These are phyloP conservation scores for Hyaloscypha variabilis DNA, from an alignment of 495 filamentous ascomycete genomes.

Conservation along the genomic window DNA sequence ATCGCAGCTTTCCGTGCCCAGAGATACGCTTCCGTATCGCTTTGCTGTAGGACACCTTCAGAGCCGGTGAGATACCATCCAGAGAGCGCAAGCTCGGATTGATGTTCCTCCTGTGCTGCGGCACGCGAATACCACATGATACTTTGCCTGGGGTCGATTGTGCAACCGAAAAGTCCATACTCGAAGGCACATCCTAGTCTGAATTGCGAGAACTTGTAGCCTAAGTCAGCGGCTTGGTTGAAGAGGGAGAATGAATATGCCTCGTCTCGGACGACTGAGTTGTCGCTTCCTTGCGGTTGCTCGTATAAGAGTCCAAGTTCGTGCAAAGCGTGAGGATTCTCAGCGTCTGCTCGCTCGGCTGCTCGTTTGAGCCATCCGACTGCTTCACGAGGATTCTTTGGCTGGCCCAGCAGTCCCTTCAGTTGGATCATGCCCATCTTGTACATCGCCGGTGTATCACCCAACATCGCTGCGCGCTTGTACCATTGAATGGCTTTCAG, in stretches of 20 bases:
- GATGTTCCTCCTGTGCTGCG: conserved; percentile 91
- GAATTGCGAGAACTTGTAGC: conserved; percentile 95
- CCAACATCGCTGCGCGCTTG: conserved; percentile 84
- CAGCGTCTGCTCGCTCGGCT: conserved; percentile 81
- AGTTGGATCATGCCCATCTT: conserved; percentile 96
- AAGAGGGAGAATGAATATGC: conserved; percentile 77
- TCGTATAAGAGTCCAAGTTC: conserved; percentile 89
- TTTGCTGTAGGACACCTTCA: conserved; percentile 86
- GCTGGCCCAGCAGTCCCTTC: conserved; percentile 91
- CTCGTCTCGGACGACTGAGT: conserved; percentile 78
- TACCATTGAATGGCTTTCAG: conserved; percentile 98
- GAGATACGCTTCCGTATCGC: conserved; percentile 93
- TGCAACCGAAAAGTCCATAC: conserved; percentile 81
- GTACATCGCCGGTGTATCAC: conserved; percentile 94
- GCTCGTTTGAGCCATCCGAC: conserved; percentile 91
- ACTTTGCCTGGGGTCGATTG: conserved; percentile 77
- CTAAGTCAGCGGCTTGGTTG: conserved; percentile 83
- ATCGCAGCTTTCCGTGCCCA: conserved; percentile 94
- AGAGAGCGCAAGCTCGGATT: conserved; percentile 87
- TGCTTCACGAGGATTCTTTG: conserved; percentile 80
- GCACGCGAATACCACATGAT: conserved; percentile 94
- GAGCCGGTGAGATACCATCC: conserved; percentile 97
- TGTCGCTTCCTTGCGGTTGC: conserved; percentile 59
- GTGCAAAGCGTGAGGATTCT: conserved; percentile 95
- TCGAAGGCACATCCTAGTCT: conserved; percentile 86